Base-by-base conservation (phyloP, 495 filamentous ascomycete genomes). In the Tricharina praecox region DNA sequence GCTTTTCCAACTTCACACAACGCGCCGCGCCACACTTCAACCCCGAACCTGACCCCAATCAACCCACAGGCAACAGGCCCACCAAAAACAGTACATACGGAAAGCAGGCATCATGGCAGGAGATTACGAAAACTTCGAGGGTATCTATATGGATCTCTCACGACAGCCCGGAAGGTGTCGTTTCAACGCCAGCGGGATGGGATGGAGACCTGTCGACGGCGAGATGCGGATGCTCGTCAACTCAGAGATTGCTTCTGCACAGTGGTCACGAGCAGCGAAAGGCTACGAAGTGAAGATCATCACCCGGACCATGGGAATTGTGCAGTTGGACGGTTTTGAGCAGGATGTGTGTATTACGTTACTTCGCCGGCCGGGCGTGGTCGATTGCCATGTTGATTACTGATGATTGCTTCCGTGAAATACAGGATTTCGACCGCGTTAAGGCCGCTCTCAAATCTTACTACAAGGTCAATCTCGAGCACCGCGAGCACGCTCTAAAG, bases 261-360 rank as follows among this genome's bases (percentile, higher is more conserved):
- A 96, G 59, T 99, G 92, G 92, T 95, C 86, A 65, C 76, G 85
- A 50, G 92, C 88, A 26, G 78, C 86, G 13, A 82, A 79, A 62
- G 92, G 92, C 44, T 90, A 79, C 63, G 92, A 99, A 65, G 63
- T 96, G 58, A 96, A 92, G 68, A 78, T 96, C 35, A 64, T 88
- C 42, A 78, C 82, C 53, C 69, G 90, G 50, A 80, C 75, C 21
- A 80, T 82, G 30, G 85, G 82, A 37, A 77, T 95, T 48, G 79
- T 93, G 44, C 90, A 94, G 61, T 71, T 99, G 11, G 92, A 99
- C 65, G 92, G 92, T 8, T 99, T 96, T 61, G 74, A 83, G 47
- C 78, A 83, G 61, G 90, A 96, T 67, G 28, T 34, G 58, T 21
- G 15, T 26, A 21, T 41, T 7, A 21, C 43, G 13, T 11, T 9